Evolutionary conservation across 768 basidiomycete species (phyloP).

Genomic region (Lactifluus piperatus): DNA sequence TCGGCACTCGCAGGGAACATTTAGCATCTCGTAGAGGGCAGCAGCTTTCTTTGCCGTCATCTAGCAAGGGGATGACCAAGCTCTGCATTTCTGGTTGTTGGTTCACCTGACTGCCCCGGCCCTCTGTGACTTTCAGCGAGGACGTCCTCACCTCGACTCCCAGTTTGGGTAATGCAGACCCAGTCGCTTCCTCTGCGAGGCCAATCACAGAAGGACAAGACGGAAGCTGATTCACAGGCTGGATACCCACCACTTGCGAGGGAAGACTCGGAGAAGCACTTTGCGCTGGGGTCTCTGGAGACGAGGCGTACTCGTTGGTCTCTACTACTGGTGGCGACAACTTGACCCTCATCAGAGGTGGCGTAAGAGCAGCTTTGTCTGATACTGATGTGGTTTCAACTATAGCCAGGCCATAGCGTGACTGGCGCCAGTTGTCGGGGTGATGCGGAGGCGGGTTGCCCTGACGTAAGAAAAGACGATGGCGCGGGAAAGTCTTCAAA

Average conservation of each 20-base stretch:
- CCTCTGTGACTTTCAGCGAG: too few species aligned
- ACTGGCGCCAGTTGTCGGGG: neutral
- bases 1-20: neutral
- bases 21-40: constrained; percentile 2
- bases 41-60: neutral
- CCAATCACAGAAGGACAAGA: neutral
- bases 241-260: neutral
- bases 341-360: neutral
- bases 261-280: neutral
- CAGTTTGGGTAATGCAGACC: neutral
- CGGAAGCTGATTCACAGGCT: neutral
- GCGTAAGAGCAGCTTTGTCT: neutral
- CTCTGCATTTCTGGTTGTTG: neutral
- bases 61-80: neutral
- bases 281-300: neutral
- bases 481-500: neutral
- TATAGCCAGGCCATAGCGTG: neutral
- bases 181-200: neutral
- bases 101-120: neutral
- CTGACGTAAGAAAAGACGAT: neutral
- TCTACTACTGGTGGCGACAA: neutral
- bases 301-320: neutral
- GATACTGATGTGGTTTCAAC: neutral
- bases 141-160: neutral
- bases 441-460: neutral